A percentile compares a stretch with the other conserved stretches of the same genome.
phyloP scores from a whole-genome alignment of 2,329 filamentous ascomycete genomes.

The Lachnellula occidentalis region DNA sequence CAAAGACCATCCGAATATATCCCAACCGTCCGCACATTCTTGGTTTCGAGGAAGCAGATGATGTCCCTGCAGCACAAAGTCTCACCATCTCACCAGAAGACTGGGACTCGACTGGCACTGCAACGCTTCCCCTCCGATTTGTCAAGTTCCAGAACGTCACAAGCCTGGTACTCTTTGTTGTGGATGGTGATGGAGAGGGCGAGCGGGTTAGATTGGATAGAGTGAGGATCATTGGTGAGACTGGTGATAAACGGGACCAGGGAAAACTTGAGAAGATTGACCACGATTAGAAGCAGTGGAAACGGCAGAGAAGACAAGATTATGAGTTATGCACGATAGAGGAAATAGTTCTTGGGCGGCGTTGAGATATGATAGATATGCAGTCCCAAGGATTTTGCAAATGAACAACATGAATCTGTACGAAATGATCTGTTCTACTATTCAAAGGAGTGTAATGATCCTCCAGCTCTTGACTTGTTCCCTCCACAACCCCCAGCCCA shows the following conservation, averaged over 20 bases:
- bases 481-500: not conserved
- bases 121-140: slow-evolving; percentile 69
- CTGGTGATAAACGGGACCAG: slow-evolving; percentile 85
- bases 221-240: slow-evolving; percentile 76
- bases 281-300: not conserved
- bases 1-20: slow-evolving; percentile 78
- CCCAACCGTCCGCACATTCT: slow-evolving; percentile 85
- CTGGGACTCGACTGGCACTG: slow-evolving; percentile 77
- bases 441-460: not conserved
- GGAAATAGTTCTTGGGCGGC: slow-evolving; percentile 16
- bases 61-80: slow-evolving; percentile 72
- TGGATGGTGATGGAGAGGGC: slow-evolving; percentile 74
- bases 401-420: slow-evolving; percentile 9
- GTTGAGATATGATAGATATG: slow-evolving; percentile 14
- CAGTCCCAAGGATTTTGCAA: not conserved
- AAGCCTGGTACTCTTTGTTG: slow-evolving; percentile 81
- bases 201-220: slow-evolving; percentile 84
- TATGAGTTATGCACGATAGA: slow-evolving; percentile 1
- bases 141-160: slow-evolving; percentile 97
- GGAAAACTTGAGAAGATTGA: slow-evolving; percentile 92
- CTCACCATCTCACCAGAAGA: slow-evolving; percentile 69
- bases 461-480: not conserved
- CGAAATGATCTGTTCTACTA: not conserved
- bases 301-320: not conserved
- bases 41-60: slow-evolving; percentile 91